phyloP scores from a whole-genome alignment of 306 rosid species.

The Carpinus fangiana region DNA sequence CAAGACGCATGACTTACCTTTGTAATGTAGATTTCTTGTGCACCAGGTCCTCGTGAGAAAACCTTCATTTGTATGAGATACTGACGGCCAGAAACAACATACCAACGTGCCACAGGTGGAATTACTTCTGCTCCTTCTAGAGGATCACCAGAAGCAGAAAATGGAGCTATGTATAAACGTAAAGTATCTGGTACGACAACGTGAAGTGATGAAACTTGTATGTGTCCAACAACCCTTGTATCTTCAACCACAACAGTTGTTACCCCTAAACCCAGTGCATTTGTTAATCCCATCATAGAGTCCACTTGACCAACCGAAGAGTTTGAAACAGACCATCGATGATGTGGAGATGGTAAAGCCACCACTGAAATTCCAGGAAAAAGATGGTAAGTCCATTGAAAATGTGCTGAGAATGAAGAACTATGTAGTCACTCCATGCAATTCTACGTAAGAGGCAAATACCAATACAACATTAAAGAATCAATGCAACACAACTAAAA shows the following conservation, averaged over 20 bases:
- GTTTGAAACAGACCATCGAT: constrained; percentile 87
- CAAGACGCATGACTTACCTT: constrained; percentile 52
- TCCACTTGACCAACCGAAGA: constrained; percentile 75
- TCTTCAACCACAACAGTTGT: constrained; percentile 77
- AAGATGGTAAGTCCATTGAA: constrained; percentile 23
- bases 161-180: constrained; percentile 52
- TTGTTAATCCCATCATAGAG: constrained; percentile 57
- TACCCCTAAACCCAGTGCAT: constrained; percentile 69
- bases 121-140: constrained; percentile 51
- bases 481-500: constrained; percentile 5
- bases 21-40: constrained; percentile 79
- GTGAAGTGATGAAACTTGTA: constrained; percentile 78
- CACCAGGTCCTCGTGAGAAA: constrained; percentile 64
- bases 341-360: constrained; percentile 80
- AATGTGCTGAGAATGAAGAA: constrained; percentile 23
- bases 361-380: constrained; percentile 61
- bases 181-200: constrained; percentile 78
- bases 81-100: constrained; percentile 72
- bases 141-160: constrained; percentile 56
- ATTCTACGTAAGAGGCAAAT: not conserved
- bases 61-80: constrained; percentile 82
- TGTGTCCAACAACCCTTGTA: constrained; percentile 81
- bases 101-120: constrained; percentile 59
- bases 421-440: not conserved
- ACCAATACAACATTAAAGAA: not conserved